Conservation (phyloP, 169 alveolate genomes). For the Cryptosporidium sp. region DNA sequence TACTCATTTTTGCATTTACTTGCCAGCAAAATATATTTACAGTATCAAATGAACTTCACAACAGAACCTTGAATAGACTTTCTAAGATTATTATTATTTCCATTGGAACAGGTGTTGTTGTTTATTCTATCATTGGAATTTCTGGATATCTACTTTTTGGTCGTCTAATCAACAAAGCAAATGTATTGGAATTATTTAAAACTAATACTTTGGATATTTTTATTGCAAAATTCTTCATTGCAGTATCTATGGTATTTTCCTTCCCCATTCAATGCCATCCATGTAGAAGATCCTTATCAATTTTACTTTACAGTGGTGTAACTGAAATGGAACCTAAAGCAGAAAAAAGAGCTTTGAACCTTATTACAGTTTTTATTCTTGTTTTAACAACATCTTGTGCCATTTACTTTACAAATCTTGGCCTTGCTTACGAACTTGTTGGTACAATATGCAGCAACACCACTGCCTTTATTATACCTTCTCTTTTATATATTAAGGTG, state of each 20-base stretch:
- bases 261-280: constrained; percentile 77
- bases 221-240: constrained; percentile 64
- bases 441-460: constrained; percentile 76
- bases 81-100: constrained; percentile 30
- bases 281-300: constrained; percentile 72
- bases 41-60: constrained; percentile 62
- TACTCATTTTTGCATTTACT: constrained; percentile 75
- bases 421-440: constrained; percentile 67
- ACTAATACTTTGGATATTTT: constrained; percentile 45
- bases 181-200: constrained; percentile 49
- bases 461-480: constrained; percentile 72
- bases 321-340: constrained; percentile 70
- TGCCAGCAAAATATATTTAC: constrained; percentile 76
- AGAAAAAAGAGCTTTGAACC: constrained; percentile 55
- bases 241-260: constrained; percentile 75
- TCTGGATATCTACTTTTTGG: constrained; percentile 74
- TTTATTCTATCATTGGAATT: constrained; percentile 52
- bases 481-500: constrained; percentile 65
- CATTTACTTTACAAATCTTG: constrained; percentile 67
- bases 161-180: constrained; percentile 39
- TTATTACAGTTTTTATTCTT: constrained; percentile 41
- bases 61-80: constrained; percentile 53
- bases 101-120: constrained; percentile 27
- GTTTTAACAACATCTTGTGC: constrained; percentile 55
- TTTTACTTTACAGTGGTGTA: constrained; percentile 65